These are phyloP conservation scores for Aspergillus sp. DNA, from an alignment of 2,329 filamentous ascomycete genomes.

Conservation along the genomic window DNA sequence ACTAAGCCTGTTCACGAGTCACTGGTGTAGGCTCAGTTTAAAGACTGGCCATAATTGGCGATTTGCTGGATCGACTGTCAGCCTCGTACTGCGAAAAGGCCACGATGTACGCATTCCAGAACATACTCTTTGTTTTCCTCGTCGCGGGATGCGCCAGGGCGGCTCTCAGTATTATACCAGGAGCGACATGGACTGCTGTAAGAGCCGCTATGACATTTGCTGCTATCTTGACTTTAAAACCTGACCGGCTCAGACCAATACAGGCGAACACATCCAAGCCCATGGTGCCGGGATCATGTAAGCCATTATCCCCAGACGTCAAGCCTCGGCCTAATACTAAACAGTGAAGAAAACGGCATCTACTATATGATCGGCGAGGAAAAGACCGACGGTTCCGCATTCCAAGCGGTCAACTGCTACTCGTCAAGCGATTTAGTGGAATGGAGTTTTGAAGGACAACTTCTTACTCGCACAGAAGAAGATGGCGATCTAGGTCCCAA, in stretches of 20 bases:
- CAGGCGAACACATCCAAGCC: constrained; percentile 61
- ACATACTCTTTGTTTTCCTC: background rate
- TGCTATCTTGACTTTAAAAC: background rate
- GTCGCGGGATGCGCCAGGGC: background rate
- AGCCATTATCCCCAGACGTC: too few species aligned
- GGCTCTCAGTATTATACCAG: constrained; percentile 28
- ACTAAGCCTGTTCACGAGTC: too few species aligned
- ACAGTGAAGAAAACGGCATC: constrained; percentile 55
- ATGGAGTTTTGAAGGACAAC: constrained; percentile 62
- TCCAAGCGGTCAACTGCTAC: constrained; percentile 69
- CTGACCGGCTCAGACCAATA: constrained; percentile 22
- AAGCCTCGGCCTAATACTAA: background rate
- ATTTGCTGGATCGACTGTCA: accelerated
- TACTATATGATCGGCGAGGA: constrained; percentile 72
- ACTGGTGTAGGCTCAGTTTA: too few species aligned
- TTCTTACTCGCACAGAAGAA: constrained; percentile 52
- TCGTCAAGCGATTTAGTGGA: constrained; percentile 56
- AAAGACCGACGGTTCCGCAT: constrained; percentile 61
- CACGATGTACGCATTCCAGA: background rate
- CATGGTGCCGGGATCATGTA: constrained; percentile 57
- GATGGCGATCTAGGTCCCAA: constrained; percentile 60
- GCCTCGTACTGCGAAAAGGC: background rate
- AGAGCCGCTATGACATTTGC: background rate
- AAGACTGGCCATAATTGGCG: too few species aligned
- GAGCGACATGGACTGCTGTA: constrained; percentile 49